A percentile compares a stretch with the other conserved stretches of the same genome.
Evolutionary conservation across 352 stramenopile genomes (phyloP).

Genomic region (Pythium plurisporium): DNA sequence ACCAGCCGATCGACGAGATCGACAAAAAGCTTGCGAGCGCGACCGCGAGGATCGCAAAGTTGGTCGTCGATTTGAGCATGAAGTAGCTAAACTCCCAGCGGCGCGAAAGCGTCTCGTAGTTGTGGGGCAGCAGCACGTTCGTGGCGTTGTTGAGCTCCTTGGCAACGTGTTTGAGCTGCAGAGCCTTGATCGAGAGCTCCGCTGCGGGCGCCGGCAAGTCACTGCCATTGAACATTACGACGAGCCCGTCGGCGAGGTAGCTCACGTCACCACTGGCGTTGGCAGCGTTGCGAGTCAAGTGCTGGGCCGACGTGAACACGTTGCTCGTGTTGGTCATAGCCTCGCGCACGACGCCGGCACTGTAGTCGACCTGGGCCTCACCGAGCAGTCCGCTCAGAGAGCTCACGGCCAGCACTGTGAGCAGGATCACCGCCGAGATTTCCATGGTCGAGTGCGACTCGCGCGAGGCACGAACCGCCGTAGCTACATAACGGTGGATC

Average conservation of each 20-base stretch:
- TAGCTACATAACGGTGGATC: conserved; percentile 22
- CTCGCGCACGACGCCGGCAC: conserved; percentile 58
- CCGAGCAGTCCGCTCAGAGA: conserved; percentile 63
- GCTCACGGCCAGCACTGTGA: conserved; percentile 71
- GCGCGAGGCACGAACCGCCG: conserved; percentile 33
- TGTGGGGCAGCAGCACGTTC: conserved; percentile 40
- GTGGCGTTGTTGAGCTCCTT: conserved; percentile 56
- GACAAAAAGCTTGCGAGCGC: conserved; percentile 71
- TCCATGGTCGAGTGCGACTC: conserved; percentile 50
- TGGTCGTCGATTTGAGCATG: conserved; percentile 76
- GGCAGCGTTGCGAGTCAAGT: conserved; percentile 28
- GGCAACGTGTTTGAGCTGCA: conserved; percentile 52
- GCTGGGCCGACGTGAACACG: conserved; percentile 41
- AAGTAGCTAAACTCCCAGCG: conserved; percentile 78
- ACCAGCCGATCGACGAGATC: conserved; percentile 77
- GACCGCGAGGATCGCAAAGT: conserved; percentile 71
- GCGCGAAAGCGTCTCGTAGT: conserved; percentile 49
- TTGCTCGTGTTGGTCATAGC: conserved; percentile 71
- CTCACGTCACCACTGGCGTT: conserved; percentile 39
- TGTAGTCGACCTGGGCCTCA: conserved; percentile 82
- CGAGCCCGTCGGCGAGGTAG: conserved; percentile 44
- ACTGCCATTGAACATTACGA: conserved; percentile 69
- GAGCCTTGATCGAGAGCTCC: conserved; percentile 54
- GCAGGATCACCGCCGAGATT: conserved; percentile 62
- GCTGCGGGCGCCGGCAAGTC: conserved; percentile 60